These are phyloP conservation scores for Purpureocillium lavendulum DNA, from an alignment of 2,329 filamentous ascomycete genomes.

Conservation along the genomic window DNA sequence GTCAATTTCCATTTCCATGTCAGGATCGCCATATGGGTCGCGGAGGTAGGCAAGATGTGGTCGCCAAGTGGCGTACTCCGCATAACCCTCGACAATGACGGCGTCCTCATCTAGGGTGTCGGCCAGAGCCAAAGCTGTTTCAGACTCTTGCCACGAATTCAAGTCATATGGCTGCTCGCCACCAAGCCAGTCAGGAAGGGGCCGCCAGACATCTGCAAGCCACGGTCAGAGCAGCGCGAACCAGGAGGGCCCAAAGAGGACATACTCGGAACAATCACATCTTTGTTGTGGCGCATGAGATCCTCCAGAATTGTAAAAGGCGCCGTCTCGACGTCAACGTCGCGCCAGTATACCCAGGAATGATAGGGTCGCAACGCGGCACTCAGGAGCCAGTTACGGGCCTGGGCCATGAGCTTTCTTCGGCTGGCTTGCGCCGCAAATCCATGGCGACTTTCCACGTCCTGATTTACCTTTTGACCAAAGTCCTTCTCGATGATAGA, in stretches of 20 bases:
- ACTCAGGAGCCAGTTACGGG: slow-evolving; percentile 92
- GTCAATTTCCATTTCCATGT: slow-evolving; percentile 99
- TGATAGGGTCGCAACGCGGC: slow-evolving; percentile 89
- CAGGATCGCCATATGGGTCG: slow-evolving; percentile 93
- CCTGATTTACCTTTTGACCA: slow-evolving; percentile 94
- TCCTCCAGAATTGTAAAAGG: slow-evolving; percentile 96
- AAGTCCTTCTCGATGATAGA: slow-evolving; percentile 99
- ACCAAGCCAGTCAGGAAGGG: slow-evolving; percentile 96
- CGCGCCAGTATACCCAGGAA: slow-evolving; percentile 99
- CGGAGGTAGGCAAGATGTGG: slow-evolving; percentile 94
- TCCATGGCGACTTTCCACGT: slow-evolving; percentile 94
- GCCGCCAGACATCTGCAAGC: slow-evolving; percentile 83
- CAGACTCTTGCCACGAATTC: slow-evolving; percentile 99
- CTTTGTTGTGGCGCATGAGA: slow-evolving; percentile 97
- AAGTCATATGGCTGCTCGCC: slow-evolving; percentile 97
- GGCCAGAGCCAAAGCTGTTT: slow-evolving; percentile 86
- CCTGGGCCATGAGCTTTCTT: slow-evolving; percentile 96
- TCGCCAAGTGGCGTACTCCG: slow-evolving; percentile 96
- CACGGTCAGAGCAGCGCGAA: slow-evolving; percentile 13
- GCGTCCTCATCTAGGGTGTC: slow-evolving; percentile 96
- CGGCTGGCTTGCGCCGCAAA: slow-evolving; percentile 92
- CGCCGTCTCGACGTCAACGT: slow-evolving; percentile 96
- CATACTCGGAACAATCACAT: slow-evolving; percentile 96
- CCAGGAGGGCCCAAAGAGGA: slow-evolving; percentile 13
- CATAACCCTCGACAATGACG: slow-evolving; percentile 97